Base-by-base conservation (phyloP, 768 basidiomycete genomes). In the Neoboletus subvelutipes region DNA sequence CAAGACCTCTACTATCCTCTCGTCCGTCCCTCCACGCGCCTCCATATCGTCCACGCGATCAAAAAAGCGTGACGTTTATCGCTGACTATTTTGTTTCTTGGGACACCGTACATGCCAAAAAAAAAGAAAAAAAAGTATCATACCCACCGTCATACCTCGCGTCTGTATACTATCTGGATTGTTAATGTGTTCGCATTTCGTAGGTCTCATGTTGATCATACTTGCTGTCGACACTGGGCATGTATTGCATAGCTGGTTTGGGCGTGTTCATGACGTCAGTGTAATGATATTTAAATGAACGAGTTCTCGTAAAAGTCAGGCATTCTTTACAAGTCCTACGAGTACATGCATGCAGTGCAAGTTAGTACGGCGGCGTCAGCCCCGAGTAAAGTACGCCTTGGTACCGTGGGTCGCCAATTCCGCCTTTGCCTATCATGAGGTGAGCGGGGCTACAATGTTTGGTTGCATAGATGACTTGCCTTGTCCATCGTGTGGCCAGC, bases 401-500 rank as follows among this genome's bases (percentile, higher is more conserved):
- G 93, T 88, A 13, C 93, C 93, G 63, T 94, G 89, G 50, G 79
- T 80, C 4, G 91, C 88, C 48, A 96, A 73, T 70, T 95, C 93
- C 28, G 83, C 68, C 75, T 91, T 94, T 54, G 91, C 94, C 90
- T 94, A 51, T 48, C 60, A 50, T 53, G 28, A 31, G 11, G 55
- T 67, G 40, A 68, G 66, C 8, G 15, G 37, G 17, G 31, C 13
- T 13, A 29, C 26, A 7, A 20, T 7, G n/a, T 7, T 4, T 42
- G 45, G 26, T 11, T 18, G 33, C 18, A 47, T 39, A 45, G 51
- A 26, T 18, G 45, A 67, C 79, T 60, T 55, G 84, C 91, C 86
- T 93, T 92, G 68, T 89, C 87, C 76, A 94, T 83, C 15, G 87
- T 86, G 72, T 97, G 94, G 3, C 94, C 94, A 56, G 89, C 90